Evolutionary conservation across 768 basidiomycete species (phyloP), one percentile per base, ranked within the genome.

Genomic region (Suillus paluster): DNA sequence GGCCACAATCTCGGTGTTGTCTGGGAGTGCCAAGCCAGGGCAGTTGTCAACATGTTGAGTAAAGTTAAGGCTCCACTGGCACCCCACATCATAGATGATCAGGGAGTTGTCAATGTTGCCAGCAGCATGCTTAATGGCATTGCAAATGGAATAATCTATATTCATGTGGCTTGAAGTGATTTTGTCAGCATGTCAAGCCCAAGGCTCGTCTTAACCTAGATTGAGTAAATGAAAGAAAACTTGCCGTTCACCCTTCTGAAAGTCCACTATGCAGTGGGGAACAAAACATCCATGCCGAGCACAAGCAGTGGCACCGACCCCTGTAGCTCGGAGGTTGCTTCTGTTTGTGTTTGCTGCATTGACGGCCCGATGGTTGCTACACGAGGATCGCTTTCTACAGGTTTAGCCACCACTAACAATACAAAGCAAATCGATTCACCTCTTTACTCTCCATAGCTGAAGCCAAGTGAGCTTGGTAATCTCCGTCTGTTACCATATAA

Each of bases 11-110:
- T 63, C 72, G 2, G n/a, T 55, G 39, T 42, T 42, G 19, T 42
- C 41, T 3, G 41, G 41, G 41, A 42, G 41, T 1, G 19, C 4
- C 19, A 42, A n/a, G 41, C 19, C 8, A 21, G 14, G 2, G 27
- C 42, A 45, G 5, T 6, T 23, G 14, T 25, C 5, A 4, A 59
- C 48, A 1, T 70, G 41, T 8, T 62, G 38, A 0, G 21, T 17
- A 27, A 75, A 68, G 30, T 72, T 59, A 0, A 64, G 34, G 0
- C 34, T 46, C 61, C 70, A 77, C 44, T 73, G 63, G 33, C 74
- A 78, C 1, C 63, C 62, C 6, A 76, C 68, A 64, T 76, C 74
- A 61, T 78, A 77, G 0, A 73, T 70, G 4, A 73, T 39, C 0
- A 68, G 2, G 4, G 45, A 59, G 1, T 46, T 58, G 19, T 49